A percentile compares a stretch with the other conserved stretches of the same genome.
These are phyloP conservation scores for Pythium folliculosum DNA, from an alignment of 352 stramenopile genomes.

Conservation along the genomic window DNA sequence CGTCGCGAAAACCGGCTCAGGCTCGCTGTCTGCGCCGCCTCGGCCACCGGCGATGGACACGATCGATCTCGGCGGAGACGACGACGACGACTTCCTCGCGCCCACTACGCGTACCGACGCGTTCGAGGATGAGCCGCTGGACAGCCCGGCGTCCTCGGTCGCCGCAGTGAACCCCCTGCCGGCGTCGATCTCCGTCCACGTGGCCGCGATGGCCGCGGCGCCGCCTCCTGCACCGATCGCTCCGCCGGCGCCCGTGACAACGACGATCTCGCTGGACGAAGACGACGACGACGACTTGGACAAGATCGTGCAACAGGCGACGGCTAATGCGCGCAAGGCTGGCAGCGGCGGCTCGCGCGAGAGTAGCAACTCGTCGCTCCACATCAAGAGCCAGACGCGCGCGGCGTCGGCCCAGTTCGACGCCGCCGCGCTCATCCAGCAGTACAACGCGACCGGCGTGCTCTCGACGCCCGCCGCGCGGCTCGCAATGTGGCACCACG, in stretches of 20 bases:
- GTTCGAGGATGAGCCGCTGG: conserved; percentile 22
- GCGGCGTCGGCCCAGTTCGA: conserved; percentile 23
- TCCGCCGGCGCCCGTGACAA: neutral
- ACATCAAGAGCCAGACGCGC: conserved; percentile 63
- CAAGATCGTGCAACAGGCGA: conserved; percentile 47
- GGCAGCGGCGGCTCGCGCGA: conserved; percentile 41
- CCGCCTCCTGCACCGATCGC: too few species aligned
- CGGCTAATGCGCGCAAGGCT: conserved; percentile 41
- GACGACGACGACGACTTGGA: conserved; percentile 63
- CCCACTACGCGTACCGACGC: neutral
- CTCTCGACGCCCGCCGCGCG: conserved; percentile 40
- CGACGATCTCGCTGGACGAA: conserved; percentile 38
- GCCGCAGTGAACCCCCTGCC: conserved; percentile 20
- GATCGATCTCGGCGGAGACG: conserved; percentile 23
- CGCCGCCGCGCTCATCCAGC: conserved; percentile 29
- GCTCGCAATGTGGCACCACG: conserved; percentile 58
- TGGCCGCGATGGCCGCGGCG: neutral
- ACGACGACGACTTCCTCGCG: conserved; percentile 27
- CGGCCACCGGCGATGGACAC: conserved; percentile 23
- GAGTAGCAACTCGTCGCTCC: conserved; percentile 52
- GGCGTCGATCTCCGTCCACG: conserved; percentile 24
- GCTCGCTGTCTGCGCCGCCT: neutral
- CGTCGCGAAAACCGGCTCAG: neutral
- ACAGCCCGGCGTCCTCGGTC: conserved; percentile 12
- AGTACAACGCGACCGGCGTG: conserved; percentile 41